Evolutionary conservation across 2,329 filamentous ascomycete species (phyloP).

Genomic region (Claviceps capensis): DNA sequence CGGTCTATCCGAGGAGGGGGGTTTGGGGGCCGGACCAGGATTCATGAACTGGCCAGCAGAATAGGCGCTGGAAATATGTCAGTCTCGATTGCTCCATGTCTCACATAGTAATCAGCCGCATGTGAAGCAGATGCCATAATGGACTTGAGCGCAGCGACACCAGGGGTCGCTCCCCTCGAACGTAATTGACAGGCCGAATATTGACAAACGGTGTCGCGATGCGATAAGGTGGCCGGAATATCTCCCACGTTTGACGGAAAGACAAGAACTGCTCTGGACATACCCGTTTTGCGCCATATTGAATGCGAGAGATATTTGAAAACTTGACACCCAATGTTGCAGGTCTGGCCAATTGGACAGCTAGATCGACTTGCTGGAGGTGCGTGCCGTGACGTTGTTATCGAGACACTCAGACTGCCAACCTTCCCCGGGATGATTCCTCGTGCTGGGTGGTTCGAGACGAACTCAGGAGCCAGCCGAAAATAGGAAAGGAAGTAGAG

Average conservation of each 20-base stretch:
- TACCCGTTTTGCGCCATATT: slow-evolving; percentile 22
- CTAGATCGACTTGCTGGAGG: background rate
- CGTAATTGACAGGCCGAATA: background rate
- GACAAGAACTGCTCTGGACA: slow-evolving; percentile 2
- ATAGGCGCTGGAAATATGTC: slow-evolving; percentile 33
- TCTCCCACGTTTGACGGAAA: background rate
- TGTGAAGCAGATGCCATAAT: background rate
- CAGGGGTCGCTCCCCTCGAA: background rate
- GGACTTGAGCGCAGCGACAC: background rate
- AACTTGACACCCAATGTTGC: background rate
- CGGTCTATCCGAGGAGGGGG: slow-evolving; percentile 71
- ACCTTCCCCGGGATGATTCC: background rate
- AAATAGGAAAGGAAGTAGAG: background rate
- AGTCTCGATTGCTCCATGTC: slow-evolving; percentile 2
- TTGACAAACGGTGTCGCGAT: background rate
- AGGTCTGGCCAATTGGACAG: background rate
- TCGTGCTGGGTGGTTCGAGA: background rate
- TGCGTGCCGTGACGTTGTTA: background rate
- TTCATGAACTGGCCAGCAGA: slow-evolving; percentile 75
- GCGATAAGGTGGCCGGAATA: background rate
- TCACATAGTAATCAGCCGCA: background rate
- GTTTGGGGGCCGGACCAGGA: slow-evolving; percentile 83
- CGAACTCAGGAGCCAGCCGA: background rate
- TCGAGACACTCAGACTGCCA: background rate
- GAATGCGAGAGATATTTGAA: slow-evolving; percentile 5